These are phyloP conservation scores for Malus fusca DNA, from an alignment of 306 rosid genomes.

Conservation along the genomic window DNA sequence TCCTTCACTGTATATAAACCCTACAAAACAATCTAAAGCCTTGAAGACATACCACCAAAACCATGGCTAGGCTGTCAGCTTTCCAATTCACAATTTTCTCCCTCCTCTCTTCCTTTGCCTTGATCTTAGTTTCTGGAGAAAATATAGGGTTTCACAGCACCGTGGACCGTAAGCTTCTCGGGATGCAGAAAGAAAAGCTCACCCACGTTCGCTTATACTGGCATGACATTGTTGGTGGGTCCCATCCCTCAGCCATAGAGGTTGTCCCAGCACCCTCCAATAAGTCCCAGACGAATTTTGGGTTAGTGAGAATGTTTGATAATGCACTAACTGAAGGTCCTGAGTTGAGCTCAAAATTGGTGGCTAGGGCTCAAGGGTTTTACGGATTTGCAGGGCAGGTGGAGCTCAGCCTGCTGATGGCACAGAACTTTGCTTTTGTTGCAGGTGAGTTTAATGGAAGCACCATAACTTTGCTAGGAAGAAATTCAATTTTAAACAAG, in stretches of 20 bases:
- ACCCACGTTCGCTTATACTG: slow-evolving; percentile 57
- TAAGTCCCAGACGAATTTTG: slow-evolving; percentile 12
- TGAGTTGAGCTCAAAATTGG: slow-evolving; percentile 16
- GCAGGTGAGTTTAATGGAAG: slow-evolving; percentile 66
- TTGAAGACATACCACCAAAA: background rate
- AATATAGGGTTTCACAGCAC: slow-evolving; percentile 15
- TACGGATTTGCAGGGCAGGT: slow-evolving; percentile 16
- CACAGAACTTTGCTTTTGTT: slow-evolving; percentile 46
- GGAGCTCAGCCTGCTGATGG: slow-evolving; percentile 36
- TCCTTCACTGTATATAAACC: background rate
- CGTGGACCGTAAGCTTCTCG: slow-evolving; percentile 23
- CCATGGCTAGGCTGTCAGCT: background rate
- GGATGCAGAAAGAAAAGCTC: slow-evolving; percentile 38
- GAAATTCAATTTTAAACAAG: slow-evolving; percentile 37
- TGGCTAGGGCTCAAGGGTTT: slow-evolving; percentile 37
- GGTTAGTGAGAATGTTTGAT: slow-evolving; percentile 19
- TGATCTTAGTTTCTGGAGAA: background rate
- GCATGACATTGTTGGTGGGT: slow-evolving; percentile 45
- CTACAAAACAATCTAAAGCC: background rate
- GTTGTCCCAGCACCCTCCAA: slow-evolving; percentile 11
- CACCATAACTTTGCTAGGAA: slow-evolving; percentile 46
- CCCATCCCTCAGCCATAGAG: slow-evolving; percentile 12
- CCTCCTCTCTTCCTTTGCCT: background rate
- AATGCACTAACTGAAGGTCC: slow-evolving; percentile 25
- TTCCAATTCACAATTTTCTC: background rate